These are phyloP conservation scores for Heterobasidion occidentale DNA, from an alignment of 1,284 basidiomycete genomes.

Conservation along the genomic window DNA sequence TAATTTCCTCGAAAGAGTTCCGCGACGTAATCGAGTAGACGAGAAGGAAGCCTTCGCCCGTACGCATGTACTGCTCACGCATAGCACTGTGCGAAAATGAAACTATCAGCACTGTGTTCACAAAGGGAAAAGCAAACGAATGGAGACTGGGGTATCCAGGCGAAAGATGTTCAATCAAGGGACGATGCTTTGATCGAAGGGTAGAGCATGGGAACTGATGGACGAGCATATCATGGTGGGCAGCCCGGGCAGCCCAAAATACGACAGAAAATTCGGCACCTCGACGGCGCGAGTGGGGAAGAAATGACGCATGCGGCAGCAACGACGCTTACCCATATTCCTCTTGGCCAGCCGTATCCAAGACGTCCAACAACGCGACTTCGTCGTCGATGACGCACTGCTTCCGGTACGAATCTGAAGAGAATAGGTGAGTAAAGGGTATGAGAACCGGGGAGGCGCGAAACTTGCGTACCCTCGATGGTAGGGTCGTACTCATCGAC, in stretches of 20 bases:
- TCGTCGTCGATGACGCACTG: conserved; percentile 98
- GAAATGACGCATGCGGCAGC: neutral
- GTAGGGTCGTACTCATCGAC: conserved; percentile 99
- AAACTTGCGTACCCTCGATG: conserved; percentile 66
- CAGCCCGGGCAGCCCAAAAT: neutral
- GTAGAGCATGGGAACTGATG: neutral
- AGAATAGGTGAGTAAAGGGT: neutral
- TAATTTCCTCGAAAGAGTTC: conserved; percentile 97
- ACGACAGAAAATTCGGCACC: neutral
- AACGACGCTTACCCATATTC: conserved; percentile 82
- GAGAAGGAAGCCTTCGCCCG: conserved; percentile 96
- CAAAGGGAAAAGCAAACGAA: neutral
- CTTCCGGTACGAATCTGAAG: conserved; percentile 86
- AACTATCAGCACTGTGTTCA: neutral
- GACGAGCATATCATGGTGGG: neutral
- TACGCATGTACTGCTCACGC: conserved; percentile 97
- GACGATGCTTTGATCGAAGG: conserved; percentile 1
- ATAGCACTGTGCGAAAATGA: conserved; percentile 58
- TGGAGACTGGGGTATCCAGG: neutral
- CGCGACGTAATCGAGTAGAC: conserved; percentile 99
- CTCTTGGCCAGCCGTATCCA: conserved; percentile 98
- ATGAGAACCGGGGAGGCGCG: neutral
- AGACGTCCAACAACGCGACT: conserved; percentile 92
- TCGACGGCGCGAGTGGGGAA: neutral
- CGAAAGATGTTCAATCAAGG: neutral